A percentile compares a stretch with the other conserved stretches of the same genome.
Conservation (phyloP, 2,329 filamentous ascomycete genomes). For the Epichloe brachyelytri region DNA sequence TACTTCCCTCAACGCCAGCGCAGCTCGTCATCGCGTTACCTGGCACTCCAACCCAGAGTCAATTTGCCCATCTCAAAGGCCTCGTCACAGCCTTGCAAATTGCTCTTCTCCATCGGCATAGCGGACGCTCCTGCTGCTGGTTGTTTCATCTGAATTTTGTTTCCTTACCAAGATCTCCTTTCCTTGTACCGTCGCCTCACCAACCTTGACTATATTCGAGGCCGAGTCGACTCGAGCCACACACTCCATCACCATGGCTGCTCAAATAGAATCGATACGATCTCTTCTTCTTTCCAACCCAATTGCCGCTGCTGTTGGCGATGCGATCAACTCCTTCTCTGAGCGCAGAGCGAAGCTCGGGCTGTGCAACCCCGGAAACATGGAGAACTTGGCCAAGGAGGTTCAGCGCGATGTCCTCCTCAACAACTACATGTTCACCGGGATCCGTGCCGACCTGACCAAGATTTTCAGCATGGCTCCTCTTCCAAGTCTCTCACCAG, state of each 20-base stretch:
- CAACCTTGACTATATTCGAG: slow-evolving; percentile 5
- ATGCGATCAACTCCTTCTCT: slow-evolving; percentile 70
- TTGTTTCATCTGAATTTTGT: background rate
- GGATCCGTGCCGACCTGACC: slow-evolving; percentile 88
- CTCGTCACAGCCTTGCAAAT: slow-evolving; percentile 11
- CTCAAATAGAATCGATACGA: slow-evolving; percentile 37
- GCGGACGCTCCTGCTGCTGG: slow-evolving; percentile 3
- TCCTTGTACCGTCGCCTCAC: background rate
- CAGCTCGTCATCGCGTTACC: slow-evolving; percentile 19
- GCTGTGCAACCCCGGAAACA: slow-evolving; percentile 80
- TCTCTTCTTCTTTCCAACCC: slow-evolving; percentile 65
- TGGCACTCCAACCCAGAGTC: slow-evolving; percentile 16
- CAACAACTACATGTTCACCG: slow-evolving; percentile 93
- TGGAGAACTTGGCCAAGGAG: slow-evolving; percentile 81
- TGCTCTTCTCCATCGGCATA: slow-evolving; percentile 4
- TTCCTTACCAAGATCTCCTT: background rate
- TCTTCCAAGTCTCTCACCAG: slow-evolving; percentile 96
- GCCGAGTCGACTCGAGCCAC: slow-evolving; percentile 14
- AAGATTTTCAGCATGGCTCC: slow-evolving; percentile 88
- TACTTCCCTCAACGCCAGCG: slow-evolving; percentile 11
- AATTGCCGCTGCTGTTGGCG: slow-evolving; percentile 53
- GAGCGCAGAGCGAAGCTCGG: slow-evolving; percentile 80
- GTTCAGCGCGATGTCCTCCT: slow-evolving; percentile 93
- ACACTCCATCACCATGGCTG: slow-evolving; percentile 33
- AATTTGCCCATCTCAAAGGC: slow-evolving; percentile 12